Evolutionary conservation across 257 asterid species (phyloP).

Genomic region (Linderniella brevidens): DNA sequence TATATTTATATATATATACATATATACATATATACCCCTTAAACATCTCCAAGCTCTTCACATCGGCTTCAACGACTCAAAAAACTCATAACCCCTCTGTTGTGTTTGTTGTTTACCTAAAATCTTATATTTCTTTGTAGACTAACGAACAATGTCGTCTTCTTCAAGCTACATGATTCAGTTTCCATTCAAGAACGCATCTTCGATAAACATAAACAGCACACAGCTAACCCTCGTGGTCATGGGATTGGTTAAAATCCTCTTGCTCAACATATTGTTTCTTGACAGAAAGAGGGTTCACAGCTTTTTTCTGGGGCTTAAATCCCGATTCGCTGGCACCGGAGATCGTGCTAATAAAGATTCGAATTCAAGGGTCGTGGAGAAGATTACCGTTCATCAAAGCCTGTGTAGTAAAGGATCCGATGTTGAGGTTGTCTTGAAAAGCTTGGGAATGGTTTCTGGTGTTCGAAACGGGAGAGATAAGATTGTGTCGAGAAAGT

Average conservation of each 20-base stretch:
- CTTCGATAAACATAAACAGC: constrained; percentile 13
- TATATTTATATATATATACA: too few relatives aligned
- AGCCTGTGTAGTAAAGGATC: constrained; percentile 17
- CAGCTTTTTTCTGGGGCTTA: constrained; percentile 10
- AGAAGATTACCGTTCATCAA: constrained; percentile 7
- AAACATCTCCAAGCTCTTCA: too few relatives aligned
- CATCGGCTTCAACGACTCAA: too few relatives aligned
- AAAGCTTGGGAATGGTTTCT: constrained; percentile 28
- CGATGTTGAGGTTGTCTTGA: constrained; percentile 34
- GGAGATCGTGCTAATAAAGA: neutral
- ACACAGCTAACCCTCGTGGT: constrained; percentile 15
- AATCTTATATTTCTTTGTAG: too few relatives aligned
- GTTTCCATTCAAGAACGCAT: constrained; percentile 13
- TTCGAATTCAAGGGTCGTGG: neutral
- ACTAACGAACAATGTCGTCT: constrained; percentile 23
- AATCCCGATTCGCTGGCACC: neutral
- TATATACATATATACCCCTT: too few relatives aligned
- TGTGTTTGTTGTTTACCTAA: too few relatives aligned
- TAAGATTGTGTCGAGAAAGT: constrained; percentile 17
- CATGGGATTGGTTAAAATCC: constrained; percentile 17
- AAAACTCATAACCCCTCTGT: too few relatives aligned
- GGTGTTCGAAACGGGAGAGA: constrained; percentile 2
- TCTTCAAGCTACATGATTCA: constrained; percentile 14
- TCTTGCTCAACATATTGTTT: constrained; percentile 15
- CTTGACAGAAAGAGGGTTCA: constrained; percentile 16